A percentile compares a stretch with the other conserved stretches of the same genome.
These are phyloP conservation scores for Ganoderma meredithae DNA, from an alignment of 1,284 basidiomycete genomes.

Conservation along the genomic window DNA sequence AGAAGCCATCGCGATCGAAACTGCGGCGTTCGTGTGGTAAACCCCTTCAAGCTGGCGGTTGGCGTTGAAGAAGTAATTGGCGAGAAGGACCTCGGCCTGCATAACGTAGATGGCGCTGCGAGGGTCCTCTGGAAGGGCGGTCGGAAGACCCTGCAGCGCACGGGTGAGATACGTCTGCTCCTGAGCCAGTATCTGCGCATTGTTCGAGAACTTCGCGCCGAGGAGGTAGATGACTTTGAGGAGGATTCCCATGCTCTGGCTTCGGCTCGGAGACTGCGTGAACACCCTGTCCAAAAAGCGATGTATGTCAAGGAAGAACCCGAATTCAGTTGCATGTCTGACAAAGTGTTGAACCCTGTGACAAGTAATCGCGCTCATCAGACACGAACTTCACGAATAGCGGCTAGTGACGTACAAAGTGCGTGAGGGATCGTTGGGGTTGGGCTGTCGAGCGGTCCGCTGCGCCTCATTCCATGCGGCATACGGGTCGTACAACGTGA, in stretches of 20 bases:
- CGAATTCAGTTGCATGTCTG: conserved; percentile 45
- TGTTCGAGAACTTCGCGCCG: conserved; percentile 36
- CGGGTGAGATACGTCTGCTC: conserved; percentile 41
- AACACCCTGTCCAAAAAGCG: conserved; percentile 44
- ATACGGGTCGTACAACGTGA: conserved; percentile 40
- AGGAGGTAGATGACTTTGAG: conserved; percentile 39
- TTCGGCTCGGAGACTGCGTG: conserved; percentile 33
- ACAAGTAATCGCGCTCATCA: conserved; percentile 15
- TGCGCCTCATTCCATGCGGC: conserved; percentile 27
- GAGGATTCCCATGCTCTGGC: conserved; percentile 35
- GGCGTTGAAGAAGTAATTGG: conserved; percentile 52
- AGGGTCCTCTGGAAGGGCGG: conserved; percentile 44
- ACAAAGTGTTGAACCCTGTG: conserved; percentile 39
- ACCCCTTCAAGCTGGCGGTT: conserved; percentile 50
- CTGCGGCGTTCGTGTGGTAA: conserved; percentile 51
- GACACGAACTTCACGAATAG: conserved; percentile 4
- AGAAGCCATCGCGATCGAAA: conserved; percentile 49
- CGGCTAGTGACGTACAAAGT: conserved; percentile 29
- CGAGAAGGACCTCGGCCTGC: conserved; percentile 55
- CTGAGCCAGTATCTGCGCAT: conserved; percentile 33
- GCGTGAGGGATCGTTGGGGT: conserved; percentile 23
- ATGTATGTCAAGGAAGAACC: conserved; percentile 50
- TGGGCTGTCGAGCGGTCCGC: conserved; percentile 16
- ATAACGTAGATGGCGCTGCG: conserved; percentile 49
- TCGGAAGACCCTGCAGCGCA: conserved; percentile 42